A percentile compares a stretch with the other conserved stretches of the same genome.
Conservation (phyloP, 1,284 basidiomycete genomes). For the Coniferiporia sulphurascens region DNA sequence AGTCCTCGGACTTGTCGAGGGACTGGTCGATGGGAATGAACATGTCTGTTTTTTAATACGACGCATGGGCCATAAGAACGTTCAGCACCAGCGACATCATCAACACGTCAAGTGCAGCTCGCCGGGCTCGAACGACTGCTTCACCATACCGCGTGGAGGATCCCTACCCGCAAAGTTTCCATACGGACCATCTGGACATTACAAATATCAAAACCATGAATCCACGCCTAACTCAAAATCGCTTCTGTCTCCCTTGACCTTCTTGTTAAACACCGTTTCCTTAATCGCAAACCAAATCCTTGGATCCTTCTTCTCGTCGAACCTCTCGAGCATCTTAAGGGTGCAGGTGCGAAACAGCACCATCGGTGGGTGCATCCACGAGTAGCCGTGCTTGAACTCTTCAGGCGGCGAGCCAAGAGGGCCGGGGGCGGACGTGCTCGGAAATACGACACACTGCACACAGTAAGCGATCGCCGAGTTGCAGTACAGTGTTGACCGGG, state of each 20-base stretch:
- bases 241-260: slow-evolving; percentile 82
- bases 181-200: slow-evolving; percentile 78
- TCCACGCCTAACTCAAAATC: slow-evolving; percentile 45
- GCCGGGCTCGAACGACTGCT: slow-evolving; percentile 92
- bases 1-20: slow-evolving; percentile 76
- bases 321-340: slow-evolving; percentile 64
- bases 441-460: slow-evolving; percentile 68
- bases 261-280: slow-evolving; percentile 86
- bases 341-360: slow-evolving; percentile 79
- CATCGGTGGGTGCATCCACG: slow-evolving; percentile 83
- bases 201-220: neutral
- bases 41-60: slow-evolving; percentile 63
- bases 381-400: slow-evolving; percentile 75
- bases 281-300: slow-evolving; percentile 85
- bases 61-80: too few relatives aligned
- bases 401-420: slow-evolving; percentile 46
- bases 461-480: slow-evolving; percentile 79
- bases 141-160: slow-evolving; percentile 93
- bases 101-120: slow-evolving; percentile 23
- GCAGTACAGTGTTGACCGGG: slow-evolving; percentile 71
- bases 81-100: too few relatives aligned
- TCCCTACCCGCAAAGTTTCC: slow-evolving; percentile 95
- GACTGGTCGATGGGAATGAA: slow-evolving; percentile 83
- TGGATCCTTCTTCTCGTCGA: slow-evolving; percentile 61
- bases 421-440: slow-evolving; percentile 48